These are phyloP conservation scores for Abortiporus biennis DNA, from an alignment of 1,284 basidiomycete genomes.

Conservation along the genomic window DNA sequence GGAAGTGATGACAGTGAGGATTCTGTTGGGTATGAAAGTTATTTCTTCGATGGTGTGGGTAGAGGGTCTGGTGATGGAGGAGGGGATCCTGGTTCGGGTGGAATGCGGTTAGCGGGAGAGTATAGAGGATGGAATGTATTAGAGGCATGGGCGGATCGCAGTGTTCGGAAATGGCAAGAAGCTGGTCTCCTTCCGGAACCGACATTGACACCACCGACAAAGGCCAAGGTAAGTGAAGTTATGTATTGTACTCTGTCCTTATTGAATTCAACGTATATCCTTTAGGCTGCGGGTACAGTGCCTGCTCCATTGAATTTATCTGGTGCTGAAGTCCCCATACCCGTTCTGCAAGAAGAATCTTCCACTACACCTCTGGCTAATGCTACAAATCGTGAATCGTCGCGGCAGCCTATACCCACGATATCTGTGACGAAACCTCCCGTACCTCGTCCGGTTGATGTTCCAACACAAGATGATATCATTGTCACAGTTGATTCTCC, in stretches of 20 bases:
- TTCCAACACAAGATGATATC: slow-evolving; percentile 61
- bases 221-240: slow-evolving; percentile 39
- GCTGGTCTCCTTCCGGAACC: slow-evolving; percentile 59
- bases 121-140: slow-evolving; percentile 88
- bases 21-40: slow-evolving; percentile 80
- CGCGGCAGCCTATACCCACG: slow-evolving; percentile 33
- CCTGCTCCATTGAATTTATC: slow-evolving; percentile 2
- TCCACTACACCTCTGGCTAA: slow-evolving; percentile 18
- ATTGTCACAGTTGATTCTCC: slow-evolving; percentile 37
- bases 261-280: neutral
- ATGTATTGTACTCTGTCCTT: neutral
- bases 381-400: slow-evolving; percentile 15
- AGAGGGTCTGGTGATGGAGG: slow-evolving; percentile 71
- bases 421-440: slow-evolving; percentile 67
- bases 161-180: slow-evolving; percentile 79
- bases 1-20: slow-evolving; percentile 69
- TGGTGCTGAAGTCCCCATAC: slow-evolving; percentile 32
- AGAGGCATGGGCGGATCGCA: slow-evolving; percentile 87
- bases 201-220: slow-evolving; percentile 30
- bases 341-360: slow-evolving; percentile 23
- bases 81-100: slow-evolving; percentile 62
- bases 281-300: slow-evolving; percentile 17
- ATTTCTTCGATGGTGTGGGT: slow-evolving; percentile 77
- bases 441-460: slow-evolving; percentile 53
- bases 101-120: slow-evolving; percentile 69